Percentiles rank a stretch among this genome's conserved stretches.
Evolutionary conservation across 441 rosid species (phyloP).

Genomic region (Erysimum cheiri): DNA sequence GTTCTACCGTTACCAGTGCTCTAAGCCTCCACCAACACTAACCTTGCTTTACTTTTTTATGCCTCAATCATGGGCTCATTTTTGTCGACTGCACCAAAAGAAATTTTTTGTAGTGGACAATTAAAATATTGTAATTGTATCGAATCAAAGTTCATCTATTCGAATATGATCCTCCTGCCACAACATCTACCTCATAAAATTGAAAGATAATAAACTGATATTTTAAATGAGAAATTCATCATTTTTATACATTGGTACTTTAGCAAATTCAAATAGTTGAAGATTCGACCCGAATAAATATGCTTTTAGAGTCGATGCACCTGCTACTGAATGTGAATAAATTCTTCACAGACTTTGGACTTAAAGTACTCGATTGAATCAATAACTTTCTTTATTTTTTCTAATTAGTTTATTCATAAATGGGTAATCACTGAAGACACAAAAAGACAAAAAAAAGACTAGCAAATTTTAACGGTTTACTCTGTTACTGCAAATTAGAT

Average conservation of each 20-base stretch:
- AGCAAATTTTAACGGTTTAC: slow-evolving; percentile 16
- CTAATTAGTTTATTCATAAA: slow-evolving; percentile 13
- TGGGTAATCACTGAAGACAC: slow-evolving; percentile 16
- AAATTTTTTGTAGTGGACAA: slow-evolving; percentile 26
- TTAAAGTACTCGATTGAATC: slow-evolving; percentile 37
- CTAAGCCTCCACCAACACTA: slow-evolving; percentile 45
- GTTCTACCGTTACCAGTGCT: no score
- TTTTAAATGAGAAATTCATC: not conserved
- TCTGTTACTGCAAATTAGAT: slow-evolving; percentile 23
- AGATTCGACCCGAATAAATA: slow-evolving; percentile 29
- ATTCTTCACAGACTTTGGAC: slow-evolving; percentile 35
- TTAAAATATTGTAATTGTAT: slow-evolving; percentile 19
- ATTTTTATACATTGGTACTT: slow-evolving; percentile 30
- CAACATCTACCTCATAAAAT: slow-evolving; percentile 4
- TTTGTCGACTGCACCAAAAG: slow-evolving; percentile 13
- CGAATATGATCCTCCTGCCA: slow-evolving; percentile 39
- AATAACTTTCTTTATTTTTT: slow-evolving; percentile 2
- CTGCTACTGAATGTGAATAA: slow-evolving; percentile 41
- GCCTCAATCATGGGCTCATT: slow-evolving; percentile 42
- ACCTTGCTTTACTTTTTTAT: slow-evolving; percentile 31
- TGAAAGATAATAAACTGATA: slow-evolving; percentile 23
- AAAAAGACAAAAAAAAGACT: slow-evolving; percentile 24
- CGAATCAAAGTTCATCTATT: slow-evolving; percentile 27
- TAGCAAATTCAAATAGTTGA: slow-evolving; percentile 39
- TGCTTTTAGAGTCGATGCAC: slow-evolving; percentile 42